These are phyloP conservation scores for Erysimum cheiranthoides DNA, from an alignment of 345 rosid genomes.

Conservation along the genomic window DNA sequence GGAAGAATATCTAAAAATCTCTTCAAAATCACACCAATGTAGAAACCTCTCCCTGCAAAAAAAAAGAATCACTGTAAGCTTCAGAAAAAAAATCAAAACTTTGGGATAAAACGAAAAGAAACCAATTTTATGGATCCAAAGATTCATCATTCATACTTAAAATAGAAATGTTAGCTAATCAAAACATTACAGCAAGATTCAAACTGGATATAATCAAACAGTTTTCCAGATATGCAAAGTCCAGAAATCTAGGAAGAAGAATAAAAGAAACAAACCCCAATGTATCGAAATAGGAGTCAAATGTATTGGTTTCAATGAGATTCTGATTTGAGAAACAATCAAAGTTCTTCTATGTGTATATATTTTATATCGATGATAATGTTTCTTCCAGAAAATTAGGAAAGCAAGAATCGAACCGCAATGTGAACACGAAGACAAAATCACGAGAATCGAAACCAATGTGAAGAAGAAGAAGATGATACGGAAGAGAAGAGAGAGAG, in stretches of 20 bases:
- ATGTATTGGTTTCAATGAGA: neutral
- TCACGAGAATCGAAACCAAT: conserved; percentile 16
- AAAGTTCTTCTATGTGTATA: neutral
- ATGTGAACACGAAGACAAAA: conserved; percentile 32
- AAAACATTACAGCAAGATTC: conserved; percentile 27
- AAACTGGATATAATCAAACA: conserved; percentile 25
- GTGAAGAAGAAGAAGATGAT: conserved; percentile 21
- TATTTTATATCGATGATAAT: neutral
- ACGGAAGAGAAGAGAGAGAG: conserved; percentile 36
- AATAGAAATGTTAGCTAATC: conserved; percentile 29
- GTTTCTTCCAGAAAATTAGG: conserved; percentile 5
- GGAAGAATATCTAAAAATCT: conserved; percentile 12
- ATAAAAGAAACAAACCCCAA: conserved; percentile 23
- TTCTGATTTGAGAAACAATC: conserved; percentile 3
- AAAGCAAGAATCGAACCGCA: conserved; percentile 35
- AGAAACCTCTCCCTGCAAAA: conserved; percentile 23
- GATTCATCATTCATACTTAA: conserved; percentile 8
- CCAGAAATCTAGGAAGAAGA: conserved; percentile 25
- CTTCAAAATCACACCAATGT: conserved; percentile 36
- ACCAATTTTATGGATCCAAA: conserved; percentile 5
- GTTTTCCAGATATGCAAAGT: conserved; percentile 28
- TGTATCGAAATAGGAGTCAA: conserved; percentile 16
- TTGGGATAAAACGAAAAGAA: conserved; percentile 4
- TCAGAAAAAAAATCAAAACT: conserved; percentile 13
- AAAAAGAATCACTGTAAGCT: neutral